Base-by-base conservation (phyloP, 2,329 filamentous ascomycete genomes). In the Fusarium annulatum region DNA sequence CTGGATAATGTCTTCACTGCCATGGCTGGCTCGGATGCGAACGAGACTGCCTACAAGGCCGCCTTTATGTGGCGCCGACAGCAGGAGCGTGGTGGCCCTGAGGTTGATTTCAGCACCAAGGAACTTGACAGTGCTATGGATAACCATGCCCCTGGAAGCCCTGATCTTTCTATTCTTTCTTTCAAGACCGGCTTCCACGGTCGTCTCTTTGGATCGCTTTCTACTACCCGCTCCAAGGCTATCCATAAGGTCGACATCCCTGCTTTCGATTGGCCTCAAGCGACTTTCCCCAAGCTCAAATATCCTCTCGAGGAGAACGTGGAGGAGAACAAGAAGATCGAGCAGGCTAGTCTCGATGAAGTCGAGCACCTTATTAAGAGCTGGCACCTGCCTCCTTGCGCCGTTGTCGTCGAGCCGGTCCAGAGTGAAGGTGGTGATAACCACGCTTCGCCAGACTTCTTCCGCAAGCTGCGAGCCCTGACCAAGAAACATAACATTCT, bases 231-330 rank as follows among this genome's bases (percentile, higher is more conserved):
- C 81, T 95, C 92, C 83, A 97, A 97, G 88, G 90, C 95, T 52
- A 95, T 97, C 82, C 95, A 97, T 88, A 97, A 97, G 86, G 87
- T 97, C 77, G 95, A 97, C 81, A 97, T 97, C 77, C 95, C 95
- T 30, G 94, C 95, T 79, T 97, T 97, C 79, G 93, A 97, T 88
- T 97, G 95, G 95, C 95, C 95, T 34, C 94, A 96, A 82, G 94
- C 94, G 23, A 90, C 93, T 63, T 97, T 97, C 88, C 95, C 95
- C 15, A 79, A 85, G 73, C 89, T 97, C 80, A 95, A 95, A 84
- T 97, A 97, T 84, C 95, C 95, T 1, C 90, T 97, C 10, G 92
- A 95, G 76, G 86, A 94, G 75, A 90, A 96, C 82, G 92, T 83
- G 28, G 89, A 90, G 75, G 94, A 96, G 84, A 97, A 97, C 82